phyloP scores from a whole-genome alignment of 2,329 filamentous ascomycete genomes.

The Acephala macrosclerotiorum region DNA sequence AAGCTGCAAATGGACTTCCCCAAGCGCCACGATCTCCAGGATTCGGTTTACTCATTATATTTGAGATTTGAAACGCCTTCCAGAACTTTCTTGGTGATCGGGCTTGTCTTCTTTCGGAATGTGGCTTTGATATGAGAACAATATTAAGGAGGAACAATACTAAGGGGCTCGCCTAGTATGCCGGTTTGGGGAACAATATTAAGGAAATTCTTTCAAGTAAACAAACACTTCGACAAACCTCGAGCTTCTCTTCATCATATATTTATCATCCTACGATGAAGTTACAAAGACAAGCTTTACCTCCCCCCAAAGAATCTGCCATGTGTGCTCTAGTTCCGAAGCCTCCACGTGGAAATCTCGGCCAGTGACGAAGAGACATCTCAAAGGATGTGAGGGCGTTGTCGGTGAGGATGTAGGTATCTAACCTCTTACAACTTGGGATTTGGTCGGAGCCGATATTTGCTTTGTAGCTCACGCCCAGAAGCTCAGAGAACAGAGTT shows the following conservation, averaged over 20 bases:
- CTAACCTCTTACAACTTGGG: not conserved
- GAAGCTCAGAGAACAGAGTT: not conserved
- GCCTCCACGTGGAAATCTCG: not conserved
- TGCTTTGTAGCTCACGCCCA: not conserved
- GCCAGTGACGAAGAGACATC: too few species aligned
- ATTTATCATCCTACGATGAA: not conserved
- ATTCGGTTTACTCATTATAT: not conserved
- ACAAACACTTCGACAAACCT: conserved; percentile 3
- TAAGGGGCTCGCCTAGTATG: conserved; percentile 22
- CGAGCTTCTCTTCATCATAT: not conserved
- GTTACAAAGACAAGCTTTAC: not conserved
- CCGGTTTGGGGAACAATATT: conserved; percentile 1
- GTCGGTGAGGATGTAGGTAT: not conserved
- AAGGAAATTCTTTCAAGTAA: conserved; percentile 7
- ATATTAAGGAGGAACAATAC: conserved; percentile 22
- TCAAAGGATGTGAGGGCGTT: not conserved
- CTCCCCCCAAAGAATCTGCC: not conserved
- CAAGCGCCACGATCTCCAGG: not conserved
- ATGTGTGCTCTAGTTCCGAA: too few species aligned
- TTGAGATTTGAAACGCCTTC: not conserved
- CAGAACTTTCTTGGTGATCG: not conserved
- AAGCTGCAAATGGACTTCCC: not conserved
- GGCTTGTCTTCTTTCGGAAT: not conserved
- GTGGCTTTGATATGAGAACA: conserved; percentile 21
- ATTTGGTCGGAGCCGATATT: not conserved